Conservation (phyloP, 2,329 filamentous ascomycete species). For the Exserohilum rostratum region DNA sequence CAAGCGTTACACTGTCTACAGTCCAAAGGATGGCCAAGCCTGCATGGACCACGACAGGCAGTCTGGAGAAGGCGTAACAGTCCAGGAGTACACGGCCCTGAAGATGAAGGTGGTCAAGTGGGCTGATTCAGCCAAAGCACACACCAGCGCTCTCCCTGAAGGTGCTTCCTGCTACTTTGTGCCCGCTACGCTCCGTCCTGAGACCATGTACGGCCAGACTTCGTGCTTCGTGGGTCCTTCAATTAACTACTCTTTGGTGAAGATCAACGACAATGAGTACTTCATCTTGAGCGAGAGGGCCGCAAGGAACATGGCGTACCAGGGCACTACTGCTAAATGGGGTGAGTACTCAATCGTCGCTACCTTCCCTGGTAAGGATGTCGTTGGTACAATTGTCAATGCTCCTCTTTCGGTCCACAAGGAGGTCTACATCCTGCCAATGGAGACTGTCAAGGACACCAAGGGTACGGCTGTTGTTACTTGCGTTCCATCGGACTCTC, state of each 20-base stretch:
- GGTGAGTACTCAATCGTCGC: slow-evolving; percentile 76
- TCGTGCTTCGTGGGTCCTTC: slow-evolving; percentile 94
- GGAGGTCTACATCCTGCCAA: slow-evolving; percentile 86
- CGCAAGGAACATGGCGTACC: slow-evolving; percentile 95
- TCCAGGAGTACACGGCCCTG: slow-evolving; percentile 90
- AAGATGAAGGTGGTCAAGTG: slow-evolving; percentile 93
- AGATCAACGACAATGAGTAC: slow-evolving; percentile 70
- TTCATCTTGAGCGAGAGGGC: slow-evolving; percentile 81
- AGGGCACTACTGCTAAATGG: slow-evolving; percentile 81
- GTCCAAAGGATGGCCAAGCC: slow-evolving; percentile 84
- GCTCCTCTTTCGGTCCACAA: slow-evolving; percentile 84
- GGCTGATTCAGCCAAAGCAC: slow-evolving; percentile 74
- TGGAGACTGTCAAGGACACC: slow-evolving; percentile 88
- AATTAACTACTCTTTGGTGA: slow-evolving; percentile 88
- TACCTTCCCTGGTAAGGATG: slow-evolving; percentile 76
- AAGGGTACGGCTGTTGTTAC: slow-evolving; percentile 98
- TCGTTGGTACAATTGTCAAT: slow-evolving; percentile 86
- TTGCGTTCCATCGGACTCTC: slow-evolving; percentile 92
- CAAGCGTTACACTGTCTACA: slow-evolving; percentile 89
- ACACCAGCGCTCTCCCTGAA: slow-evolving; percentile 76
- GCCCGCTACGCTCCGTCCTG: slow-evolving; percentile 87
- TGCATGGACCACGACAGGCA: slow-evolving; percentile 88
- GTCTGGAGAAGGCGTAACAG: slow-evolving; percentile 79
- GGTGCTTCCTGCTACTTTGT: slow-evolving; percentile 85
- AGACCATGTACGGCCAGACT: slow-evolving; percentile 99